phyloP scores from a whole-genome alignment of 2,329 filamentous ascomycete genomes.

The Colletotrichum sp. region DNA sequence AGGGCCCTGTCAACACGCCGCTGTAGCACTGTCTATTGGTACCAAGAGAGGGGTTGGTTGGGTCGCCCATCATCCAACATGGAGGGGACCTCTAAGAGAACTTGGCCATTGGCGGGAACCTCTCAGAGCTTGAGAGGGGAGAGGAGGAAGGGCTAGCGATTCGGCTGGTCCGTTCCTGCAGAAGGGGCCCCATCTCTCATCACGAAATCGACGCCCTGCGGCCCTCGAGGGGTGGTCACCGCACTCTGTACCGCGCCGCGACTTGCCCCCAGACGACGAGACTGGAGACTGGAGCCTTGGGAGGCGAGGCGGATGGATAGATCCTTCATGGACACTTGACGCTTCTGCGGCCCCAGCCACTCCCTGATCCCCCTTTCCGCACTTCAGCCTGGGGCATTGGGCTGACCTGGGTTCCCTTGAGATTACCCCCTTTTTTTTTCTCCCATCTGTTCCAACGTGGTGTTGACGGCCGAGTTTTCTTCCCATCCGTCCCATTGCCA shows the following conservation, averaged over 20 bases:
- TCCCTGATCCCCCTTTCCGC: conserved; percentile 19
- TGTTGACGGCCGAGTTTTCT: conserved; percentile 21
- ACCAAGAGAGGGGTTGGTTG: conserved; percentile 11
- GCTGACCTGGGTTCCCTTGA: conserved; percentile 17
- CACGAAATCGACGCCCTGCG: conserved; percentile 19
- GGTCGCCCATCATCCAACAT: background rate
- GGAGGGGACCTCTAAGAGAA: background rate
- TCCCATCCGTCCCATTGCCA: conserved; percentile 14
- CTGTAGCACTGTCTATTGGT: background rate
- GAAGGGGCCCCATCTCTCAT: conserved; percentile 13
- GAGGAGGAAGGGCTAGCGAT: background rate
- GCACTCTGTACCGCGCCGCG: background rate
- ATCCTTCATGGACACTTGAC: conserved; percentile 13
- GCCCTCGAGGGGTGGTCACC: background rate
- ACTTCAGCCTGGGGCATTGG: conserved; percentile 19
- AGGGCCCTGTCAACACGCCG: background rate
- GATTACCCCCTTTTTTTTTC: conserved; percentile 18
- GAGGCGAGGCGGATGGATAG: conserved; percentile 19
- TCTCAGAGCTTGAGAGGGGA: background rate
- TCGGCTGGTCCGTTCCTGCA: conserved; percentile 20
- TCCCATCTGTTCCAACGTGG: conserved; percentile 6
- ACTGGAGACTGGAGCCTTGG: conserved; percentile 12
- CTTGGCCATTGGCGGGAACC: background rate
- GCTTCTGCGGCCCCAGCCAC: conserved; percentile 17
- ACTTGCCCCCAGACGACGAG: background rate